Evolutionary conservation across 2,329 filamentous ascomycete species (phyloP).

Genomic region (Epicoccum nigrum): DNA sequence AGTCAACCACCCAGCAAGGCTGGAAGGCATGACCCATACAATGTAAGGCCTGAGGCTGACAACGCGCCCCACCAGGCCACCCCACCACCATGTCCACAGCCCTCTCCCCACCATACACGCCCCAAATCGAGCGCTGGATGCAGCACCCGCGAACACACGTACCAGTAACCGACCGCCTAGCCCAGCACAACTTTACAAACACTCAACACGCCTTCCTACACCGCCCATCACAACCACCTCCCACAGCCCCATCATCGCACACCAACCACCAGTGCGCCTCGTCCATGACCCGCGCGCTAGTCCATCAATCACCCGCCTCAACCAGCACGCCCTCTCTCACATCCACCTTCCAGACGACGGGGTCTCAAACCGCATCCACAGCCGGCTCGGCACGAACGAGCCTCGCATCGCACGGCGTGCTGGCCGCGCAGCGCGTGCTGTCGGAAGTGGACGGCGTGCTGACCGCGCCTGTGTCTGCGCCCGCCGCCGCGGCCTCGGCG

Average conservation of each 20-base stretch:
- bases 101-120: not conserved
- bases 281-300: conserved; percentile 41
- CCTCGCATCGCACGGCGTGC: conserved; percentile 28
- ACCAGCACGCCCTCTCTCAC: conserved; percentile 37
- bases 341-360: conserved; percentile 15
- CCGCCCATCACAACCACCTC: too few species aligned
- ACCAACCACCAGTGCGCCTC: conserved; percentile 20
- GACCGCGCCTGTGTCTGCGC: conserved; percentile 13
- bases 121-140: not conserved
- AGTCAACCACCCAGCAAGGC: not conserved
- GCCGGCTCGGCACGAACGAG: conserved; percentile 24
- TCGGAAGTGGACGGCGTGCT: conserved; percentile 40
- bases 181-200: not conserved
- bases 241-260: not conserved
- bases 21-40: conserved; percentile 5
- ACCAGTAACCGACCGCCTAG: not conserved
- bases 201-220: not conserved
- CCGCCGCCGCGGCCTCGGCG: not conserved
- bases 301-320: conserved; percentile 35
- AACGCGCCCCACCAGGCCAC: conserved; percentile 1
- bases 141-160: not conserved
- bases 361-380: conserved; percentile 23
- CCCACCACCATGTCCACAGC: not conserved
- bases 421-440: conserved; percentile 29
- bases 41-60: conserved; percentile 12